Conservation (phyloP, 768 basidiomycete genomes). For the Amanita inopinata region DNA sequence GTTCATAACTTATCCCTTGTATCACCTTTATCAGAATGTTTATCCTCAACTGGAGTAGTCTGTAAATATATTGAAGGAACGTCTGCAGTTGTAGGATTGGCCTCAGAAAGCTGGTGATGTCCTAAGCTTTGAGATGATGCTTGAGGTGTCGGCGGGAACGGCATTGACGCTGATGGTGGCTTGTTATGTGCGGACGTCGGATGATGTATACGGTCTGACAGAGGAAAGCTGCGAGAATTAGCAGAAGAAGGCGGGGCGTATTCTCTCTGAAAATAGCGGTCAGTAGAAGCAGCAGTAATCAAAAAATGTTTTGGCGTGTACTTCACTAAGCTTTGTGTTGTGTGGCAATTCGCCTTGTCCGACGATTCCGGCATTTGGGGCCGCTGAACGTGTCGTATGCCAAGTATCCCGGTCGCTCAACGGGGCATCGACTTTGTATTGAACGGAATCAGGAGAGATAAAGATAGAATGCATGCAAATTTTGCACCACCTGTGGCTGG, state of each 20-base stretch:
- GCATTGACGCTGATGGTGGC: not conserved
- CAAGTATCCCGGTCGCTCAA: too few species aligned
- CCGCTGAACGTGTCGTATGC: too few species aligned
- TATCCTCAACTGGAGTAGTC: slow-evolving; percentile 7
- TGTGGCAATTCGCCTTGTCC: not conserved
- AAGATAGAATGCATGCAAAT: not conserved
- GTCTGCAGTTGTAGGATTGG: slow-evolving; percentile 28
- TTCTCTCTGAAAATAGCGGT: too few species aligned
- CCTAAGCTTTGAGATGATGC: not conserved
- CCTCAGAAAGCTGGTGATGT: slow-evolving; percentile 31
- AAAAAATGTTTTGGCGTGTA: not conserved
- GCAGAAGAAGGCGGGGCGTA: too few species aligned
- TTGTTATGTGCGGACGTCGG: not conserved
- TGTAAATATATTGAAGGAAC: slow-evolving; percentile 19
- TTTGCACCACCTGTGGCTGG: slow-evolving; percentile 19
- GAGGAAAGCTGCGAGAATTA: too few species aligned
- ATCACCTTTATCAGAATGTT: slow-evolving; percentile 1
- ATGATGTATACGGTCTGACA: not conserved
- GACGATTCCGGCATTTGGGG: not conserved
- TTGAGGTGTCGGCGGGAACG: not conserved
- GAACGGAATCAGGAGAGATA: too few species aligned
- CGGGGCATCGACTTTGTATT: too few species aligned
- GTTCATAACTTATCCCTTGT: not conserved
- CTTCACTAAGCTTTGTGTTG: not conserved
- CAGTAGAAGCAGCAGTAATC: not conserved